phyloP scores from a whole-genome alignment of 2,329 filamentous ascomycete species.

The Bipolaris bicolor region DNA sequence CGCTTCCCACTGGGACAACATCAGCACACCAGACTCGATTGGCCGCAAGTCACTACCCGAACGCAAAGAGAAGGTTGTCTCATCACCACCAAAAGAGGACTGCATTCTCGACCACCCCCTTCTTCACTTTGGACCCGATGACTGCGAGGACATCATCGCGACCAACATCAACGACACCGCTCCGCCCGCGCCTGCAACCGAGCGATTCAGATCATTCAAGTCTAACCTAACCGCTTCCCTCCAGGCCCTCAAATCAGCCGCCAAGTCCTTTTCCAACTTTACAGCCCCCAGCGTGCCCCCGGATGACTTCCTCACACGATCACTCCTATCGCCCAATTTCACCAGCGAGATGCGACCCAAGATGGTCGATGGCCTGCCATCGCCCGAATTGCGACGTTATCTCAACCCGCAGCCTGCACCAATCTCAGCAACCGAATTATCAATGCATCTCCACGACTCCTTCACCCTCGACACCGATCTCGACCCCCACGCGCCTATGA shows the following conservation, averaged over 20 bases:
- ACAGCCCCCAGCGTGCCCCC: slow-evolving; percentile 59
- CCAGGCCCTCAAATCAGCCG: slow-evolving; percentile 65
- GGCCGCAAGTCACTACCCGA: slow-evolving; percentile 36
- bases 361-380: slow-evolving; percentile 59
- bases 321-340: slow-evolving; percentile 63
- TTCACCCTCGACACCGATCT: slow-evolving; percentile 43
- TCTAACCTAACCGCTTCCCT: slow-evolving; percentile 69
- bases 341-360: slow-evolving; percentile 67
- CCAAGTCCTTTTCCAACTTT: slow-evolving; percentile 66
- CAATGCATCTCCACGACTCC: slow-evolving; percentile 49
- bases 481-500: slow-evolving; percentile 58
- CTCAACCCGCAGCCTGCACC: slow-evolving; percentile 61
- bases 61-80: slow-evolving; percentile 55
- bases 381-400: slow-evolving; percentile 64
- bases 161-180: slow-evolving; percentile 37
- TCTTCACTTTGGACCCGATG: slow-evolving; percentile 49
- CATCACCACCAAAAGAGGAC: slow-evolving; percentile 58
- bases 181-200: slow-evolving; percentile 31
- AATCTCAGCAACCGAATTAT: slow-evolving; percentile 47
- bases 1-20: slow-evolving; percentile 50
- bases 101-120: slow-evolving; percentile 65
- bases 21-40: slow-evolving; percentile 44
- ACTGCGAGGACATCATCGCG: slow-evolving; percentile 42
- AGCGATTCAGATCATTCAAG: slow-evolving; percentile 60
- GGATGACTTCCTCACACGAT: slow-evolving; percentile 66